A percentile compares a stretch with the other conserved stretches of the same genome.
Evolutionary conservation across 140 eudicot genomes (phyloP).

Genomic region (Cichorium intybus): DNA sequence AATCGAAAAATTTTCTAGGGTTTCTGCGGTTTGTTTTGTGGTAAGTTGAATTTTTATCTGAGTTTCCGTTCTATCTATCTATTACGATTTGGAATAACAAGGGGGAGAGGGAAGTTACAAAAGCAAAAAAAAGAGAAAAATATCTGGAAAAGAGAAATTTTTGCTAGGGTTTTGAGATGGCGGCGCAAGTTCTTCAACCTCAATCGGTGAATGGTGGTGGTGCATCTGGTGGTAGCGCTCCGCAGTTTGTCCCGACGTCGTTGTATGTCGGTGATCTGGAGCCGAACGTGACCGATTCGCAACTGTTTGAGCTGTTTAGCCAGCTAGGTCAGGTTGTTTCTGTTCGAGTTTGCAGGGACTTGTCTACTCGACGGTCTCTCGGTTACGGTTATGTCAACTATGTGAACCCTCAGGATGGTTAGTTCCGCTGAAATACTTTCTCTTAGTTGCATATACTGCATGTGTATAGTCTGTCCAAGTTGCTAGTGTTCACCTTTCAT

Average conservation of each 20-base stretch:
- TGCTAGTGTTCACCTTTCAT: background rate
- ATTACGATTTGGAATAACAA: slow-evolving; percentile 39
- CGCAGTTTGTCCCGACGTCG: slow-evolving; percentile 60
- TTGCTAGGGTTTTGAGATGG: slow-evolving; percentile 48
- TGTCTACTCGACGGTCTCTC: slow-evolving; percentile 47
- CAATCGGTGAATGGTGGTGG: slow-evolving; percentile 43
- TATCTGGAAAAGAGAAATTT: slow-evolving; percentile 6
- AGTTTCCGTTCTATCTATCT: slow-evolving; percentile 21
- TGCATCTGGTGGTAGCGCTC: slow-evolving; percentile 37
- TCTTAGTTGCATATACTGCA: background rate
- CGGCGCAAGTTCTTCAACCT: slow-evolving; percentile 56
- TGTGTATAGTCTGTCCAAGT: background rate
- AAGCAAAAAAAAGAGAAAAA: slow-evolving; percentile 29
- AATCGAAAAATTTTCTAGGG: slow-evolving; percentile 28
- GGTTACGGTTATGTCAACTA: slow-evolving; percentile 73
- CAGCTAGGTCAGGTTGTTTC: slow-evolving; percentile 58
- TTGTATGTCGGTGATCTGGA: slow-evolving; percentile 83
- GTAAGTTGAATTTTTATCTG: slow-evolving; percentile 11
- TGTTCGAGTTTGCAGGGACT: slow-evolving; percentile 64
- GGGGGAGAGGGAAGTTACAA: slow-evolving; percentile 78
- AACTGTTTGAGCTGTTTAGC: slow-evolving; percentile 50
- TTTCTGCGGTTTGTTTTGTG: slow-evolving; percentile 16
- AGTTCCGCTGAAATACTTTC: slow-evolving; percentile 26
- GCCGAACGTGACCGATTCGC: slow-evolving; percentile 57
- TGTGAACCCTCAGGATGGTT: slow-evolving; percentile 54